Evolutionary conservation across 805 yeast species (phyloP).

Genomic region (Deakozyma indianensis): DNA sequence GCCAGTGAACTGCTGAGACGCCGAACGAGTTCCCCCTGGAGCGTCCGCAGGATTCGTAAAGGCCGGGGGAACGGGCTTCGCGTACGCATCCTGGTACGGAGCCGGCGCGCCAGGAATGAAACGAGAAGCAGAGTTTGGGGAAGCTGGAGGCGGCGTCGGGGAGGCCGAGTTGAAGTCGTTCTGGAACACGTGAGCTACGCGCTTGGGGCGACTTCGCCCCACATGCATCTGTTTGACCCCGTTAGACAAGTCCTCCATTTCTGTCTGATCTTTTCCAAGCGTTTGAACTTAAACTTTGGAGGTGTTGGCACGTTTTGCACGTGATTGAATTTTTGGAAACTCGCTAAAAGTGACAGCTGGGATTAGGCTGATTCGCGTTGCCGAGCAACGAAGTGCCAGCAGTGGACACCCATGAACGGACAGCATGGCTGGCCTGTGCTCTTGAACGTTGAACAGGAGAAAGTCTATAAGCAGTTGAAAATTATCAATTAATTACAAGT

Average conservation of each 20-base stretch:
- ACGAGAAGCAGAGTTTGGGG: background rate
- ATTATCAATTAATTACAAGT: no score
- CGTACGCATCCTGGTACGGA: slow-evolving; percentile 1
- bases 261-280: no score
- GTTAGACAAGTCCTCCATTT: background rate
- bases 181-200: background rate
- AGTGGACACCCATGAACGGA: no score
- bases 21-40: slow-evolving; percentile 4
- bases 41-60: slow-evolving; percentile 1
- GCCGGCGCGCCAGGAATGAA: slow-evolving; percentile 1
- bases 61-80: slow-evolving; percentile 3
- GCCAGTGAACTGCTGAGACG: slow-evolving; percentile 3
- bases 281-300: no score
- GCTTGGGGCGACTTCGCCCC: background rate
- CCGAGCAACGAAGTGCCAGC: no score
- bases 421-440: no score
- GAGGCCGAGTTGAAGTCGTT: background rate
- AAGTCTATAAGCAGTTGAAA: no score
- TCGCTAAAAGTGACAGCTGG: no score
- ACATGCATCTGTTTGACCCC: background rate
- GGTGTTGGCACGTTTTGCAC: no score
- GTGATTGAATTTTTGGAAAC: no score
- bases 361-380: no score
- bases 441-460: no score
- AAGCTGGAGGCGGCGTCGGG: background rate